Evolutionary conservation across 1,139 yeast genomes (phyloP).

Genomic region (Pichia sp.): DNA sequence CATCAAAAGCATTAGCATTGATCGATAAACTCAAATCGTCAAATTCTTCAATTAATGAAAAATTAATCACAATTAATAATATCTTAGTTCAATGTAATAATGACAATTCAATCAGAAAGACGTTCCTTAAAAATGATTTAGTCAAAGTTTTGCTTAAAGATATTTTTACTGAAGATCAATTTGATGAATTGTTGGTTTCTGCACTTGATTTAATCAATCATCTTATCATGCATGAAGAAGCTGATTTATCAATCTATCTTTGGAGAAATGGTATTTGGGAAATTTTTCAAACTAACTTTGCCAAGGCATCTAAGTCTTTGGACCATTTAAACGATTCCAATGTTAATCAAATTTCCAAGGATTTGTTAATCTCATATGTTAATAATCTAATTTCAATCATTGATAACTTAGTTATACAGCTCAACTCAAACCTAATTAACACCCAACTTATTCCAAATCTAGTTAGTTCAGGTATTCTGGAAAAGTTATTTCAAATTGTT

Average conservation of each 20-base stretch:
- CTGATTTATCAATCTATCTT: constrained; percentile 64
- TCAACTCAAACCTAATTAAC: constrained; percentile 52
- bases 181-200: constrained; percentile 62
- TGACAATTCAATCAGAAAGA: constrained; percentile 38
- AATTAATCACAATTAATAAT: constrained; percentile 71
- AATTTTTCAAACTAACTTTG: constrained; percentile 41
- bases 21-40: constrained; percentile 49
- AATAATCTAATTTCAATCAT: constrained; percentile 70
- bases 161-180: constrained; percentile 5
- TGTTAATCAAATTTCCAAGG: constrained; percentile 37
- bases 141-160: constrained; percentile 46
- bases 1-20: constrained; percentile 60
- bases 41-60: constrained; percentile 54
- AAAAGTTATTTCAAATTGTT: constrained; percentile 35
- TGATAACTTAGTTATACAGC: constrained; percentile 54
- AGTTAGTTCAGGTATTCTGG: constrained; percentile 32
- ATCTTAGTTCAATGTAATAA: constrained; percentile 30
- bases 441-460: constrained; percentile 42
- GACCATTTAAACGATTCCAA: constrained; percentile 33
- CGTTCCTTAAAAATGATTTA: constrained; percentile 64
- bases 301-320: constrained; percentile 48
- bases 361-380: constrained; percentile 45
- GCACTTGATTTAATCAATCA: constrained; percentile 77
- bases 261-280: constrained; percentile 79
- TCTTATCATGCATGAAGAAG: constrained; percentile 81